Base-by-base conservation (phyloP, 2,329 filamentous ascomycete genomes). In the Aureobasidium zeae region DNA sequence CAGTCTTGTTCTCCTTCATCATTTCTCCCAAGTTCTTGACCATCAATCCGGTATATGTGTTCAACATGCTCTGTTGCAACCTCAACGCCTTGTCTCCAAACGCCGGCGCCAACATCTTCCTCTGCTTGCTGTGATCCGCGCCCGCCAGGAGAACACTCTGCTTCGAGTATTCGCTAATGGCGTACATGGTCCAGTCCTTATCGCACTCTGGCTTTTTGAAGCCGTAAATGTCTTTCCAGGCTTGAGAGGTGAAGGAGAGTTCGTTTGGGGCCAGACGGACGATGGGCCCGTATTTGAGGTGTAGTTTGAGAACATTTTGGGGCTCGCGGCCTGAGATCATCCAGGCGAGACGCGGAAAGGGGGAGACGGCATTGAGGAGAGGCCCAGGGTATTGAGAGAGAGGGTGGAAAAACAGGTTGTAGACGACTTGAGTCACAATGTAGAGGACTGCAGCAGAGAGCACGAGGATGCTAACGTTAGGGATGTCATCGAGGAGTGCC, bases 1-100 rank as follows among this genome's bases (percentile, higher is more conserved):
- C 46, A 24, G 35, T n/a, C 44, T 44, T 36, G 49, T 34, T 5
- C 43, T 51, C 15, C 13, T 41, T 35, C 20, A 45, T 35, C 19
- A 26, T 37, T 21, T 49, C 42, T n/a, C 46, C 46, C 8, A 69
- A 50, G 2, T 57, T 52, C 22, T 58, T 47, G 11, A 66, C 49
- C 2, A 68, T 51, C 17, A 65, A 54, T 44, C 66, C 58, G 16
- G 63, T 62, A 41, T 67, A 65, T 25, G 61, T 58, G 5, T 68
- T 52, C 11, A 64, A 48, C 0, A 68, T 50, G 3, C 50, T 38
- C 47, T 68, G 63, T 46, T 70, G 67, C 15, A 60, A 53, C 5
- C 55, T 55, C 20, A 70, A 48, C 1, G 64, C 65, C 38, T 62
- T 63, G 31, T 66, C 64, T 17, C 58, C 60, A 47, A 70, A 69